Evolutionary conservation across 495 filamentous ascomycete species (phyloP).

Genomic region (Penicillium malachiteum): DNA sequence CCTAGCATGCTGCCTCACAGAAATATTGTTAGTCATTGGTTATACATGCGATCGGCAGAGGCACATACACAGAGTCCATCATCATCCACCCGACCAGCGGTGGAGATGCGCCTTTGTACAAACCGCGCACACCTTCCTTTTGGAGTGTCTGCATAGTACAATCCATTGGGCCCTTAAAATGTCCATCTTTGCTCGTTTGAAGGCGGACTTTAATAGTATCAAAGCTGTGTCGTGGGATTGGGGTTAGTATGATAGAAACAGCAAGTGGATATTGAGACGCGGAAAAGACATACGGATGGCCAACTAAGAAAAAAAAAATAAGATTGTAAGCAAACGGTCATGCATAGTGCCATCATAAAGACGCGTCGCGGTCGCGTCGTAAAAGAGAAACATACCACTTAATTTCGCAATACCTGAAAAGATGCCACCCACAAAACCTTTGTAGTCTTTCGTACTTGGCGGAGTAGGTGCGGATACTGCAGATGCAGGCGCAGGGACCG

Average conservation of each 20-base stretch:
- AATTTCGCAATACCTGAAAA: constrained; percentile 93
- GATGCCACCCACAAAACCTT: constrained; percentile 90
- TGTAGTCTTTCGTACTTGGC: constrained; percentile 58
- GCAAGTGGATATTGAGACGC: not conserved
- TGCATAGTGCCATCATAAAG: not conserved
- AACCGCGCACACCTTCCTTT: constrained; percentile 72
- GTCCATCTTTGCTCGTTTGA: constrained; percentile 74
- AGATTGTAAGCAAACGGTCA: not conserved
- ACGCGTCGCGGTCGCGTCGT: not conserved
- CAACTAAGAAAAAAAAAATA: constrained; percentile 42
- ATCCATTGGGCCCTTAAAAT: constrained; percentile 84
- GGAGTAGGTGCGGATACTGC: constrained; percentile 10
- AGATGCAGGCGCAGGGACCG: constrained; percentile 11
- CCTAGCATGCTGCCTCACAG: constrained; percentile 70
- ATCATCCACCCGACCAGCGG: constrained; percentile 96
- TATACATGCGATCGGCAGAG: not conserved
- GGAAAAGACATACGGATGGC: constrained; percentile 57
- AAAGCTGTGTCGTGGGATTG: constrained; percentile 51
- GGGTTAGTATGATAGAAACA: constrained; percentile 10
- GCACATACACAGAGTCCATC: constrained; percentile 78
- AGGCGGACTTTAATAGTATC: constrained; percentile 96
- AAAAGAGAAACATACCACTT: constrained; percentile 55
- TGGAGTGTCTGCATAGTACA: constrained; percentile 78
- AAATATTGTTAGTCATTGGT: not conserved
- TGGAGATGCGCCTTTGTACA: constrained; percentile 89